These are phyloP conservation scores for Chaetomium sp. DNA, from an alignment of 2,329 filamentous ascomycete genomes.

Conservation along the genomic window DNA sequence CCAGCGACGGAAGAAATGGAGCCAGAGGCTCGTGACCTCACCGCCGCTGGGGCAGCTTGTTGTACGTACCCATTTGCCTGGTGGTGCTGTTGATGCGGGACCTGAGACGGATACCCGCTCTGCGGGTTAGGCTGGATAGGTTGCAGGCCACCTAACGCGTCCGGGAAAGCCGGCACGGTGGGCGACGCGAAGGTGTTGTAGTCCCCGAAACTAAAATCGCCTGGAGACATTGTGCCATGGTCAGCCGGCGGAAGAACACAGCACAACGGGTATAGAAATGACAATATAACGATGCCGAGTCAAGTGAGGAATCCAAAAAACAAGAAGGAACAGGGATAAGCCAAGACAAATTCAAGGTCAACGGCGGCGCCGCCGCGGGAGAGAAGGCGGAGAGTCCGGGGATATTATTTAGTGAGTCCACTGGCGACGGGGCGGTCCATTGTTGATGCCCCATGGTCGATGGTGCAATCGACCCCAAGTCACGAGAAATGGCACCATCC, in stretches of 20 bases:
- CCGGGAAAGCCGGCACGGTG: constrained; percentile 40
- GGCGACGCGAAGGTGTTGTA: constrained; percentile 48
- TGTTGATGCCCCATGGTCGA: constrained; percentile 25
- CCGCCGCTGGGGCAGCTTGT: constrained; percentile 9
- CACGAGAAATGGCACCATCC: constrained; percentile 59
- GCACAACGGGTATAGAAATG: no score
- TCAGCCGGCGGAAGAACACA: constrained; percentile 30
- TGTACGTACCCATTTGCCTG: constrained; percentile 21
- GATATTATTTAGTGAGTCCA: constrained; percentile 11
- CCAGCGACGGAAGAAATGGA: no score
- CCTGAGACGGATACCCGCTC: constrained; percentile 35
- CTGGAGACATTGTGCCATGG: constrained; percentile 45
- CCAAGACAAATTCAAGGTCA: constrained; percentile 22
- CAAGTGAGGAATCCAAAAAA: neutral
- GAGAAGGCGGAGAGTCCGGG: constrained; percentile 20
- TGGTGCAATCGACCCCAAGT: constrained; percentile 30
- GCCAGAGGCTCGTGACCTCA: neutral
- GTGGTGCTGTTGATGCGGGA: constrained; percentile 16
- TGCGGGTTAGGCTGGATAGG: constrained; percentile 49
- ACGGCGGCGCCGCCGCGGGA: constrained; percentile 20
- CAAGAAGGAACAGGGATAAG: neutral
- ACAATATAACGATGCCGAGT: no score
- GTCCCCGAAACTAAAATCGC: constrained; percentile 52
- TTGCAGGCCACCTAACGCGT: constrained; percentile 37
- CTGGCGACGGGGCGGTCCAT: constrained; percentile 9